Percentiles rank a stretch among this genome's conserved stretches.
phyloP scores from a whole-genome alignment of 768 basidiomycete genomes.

The Trametes villosa region DNA sequence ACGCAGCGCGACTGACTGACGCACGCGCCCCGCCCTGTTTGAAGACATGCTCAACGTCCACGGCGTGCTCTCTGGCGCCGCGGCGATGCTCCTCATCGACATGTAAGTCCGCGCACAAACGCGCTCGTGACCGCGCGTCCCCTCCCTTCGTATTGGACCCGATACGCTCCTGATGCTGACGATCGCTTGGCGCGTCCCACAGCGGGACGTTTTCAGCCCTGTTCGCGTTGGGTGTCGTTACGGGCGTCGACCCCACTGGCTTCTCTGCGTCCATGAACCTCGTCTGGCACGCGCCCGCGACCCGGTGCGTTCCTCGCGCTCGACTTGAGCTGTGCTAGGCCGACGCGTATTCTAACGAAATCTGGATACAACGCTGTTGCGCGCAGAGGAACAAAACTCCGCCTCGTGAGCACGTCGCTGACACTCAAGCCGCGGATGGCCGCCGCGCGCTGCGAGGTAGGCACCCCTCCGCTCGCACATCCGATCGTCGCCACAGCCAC shows the following conservation, averaged over 20 bases:
- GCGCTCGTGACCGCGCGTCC: background rate
- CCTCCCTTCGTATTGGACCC: no score
- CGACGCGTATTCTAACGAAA: no score
- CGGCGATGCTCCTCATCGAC: conserved; percentile 27
- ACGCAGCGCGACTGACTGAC: background rate
- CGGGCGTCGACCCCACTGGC: conserved; percentile 22
- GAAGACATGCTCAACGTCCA: conserved; percentile 36
- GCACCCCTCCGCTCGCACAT: background rate
- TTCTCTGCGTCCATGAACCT: conserved; percentile 29
- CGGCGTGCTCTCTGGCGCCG: conserved; percentile 28
- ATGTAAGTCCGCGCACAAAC: conserved; percentile 23
- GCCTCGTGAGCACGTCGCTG: conserved; percentile 27
- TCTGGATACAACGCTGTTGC: background rate
- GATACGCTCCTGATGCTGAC: background rate
- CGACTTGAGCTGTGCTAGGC: no score
- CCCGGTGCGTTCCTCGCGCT: conserved; percentile 26
- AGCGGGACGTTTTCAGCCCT: conserved; percentile 30
- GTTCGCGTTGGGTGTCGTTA: conserved; percentile 22
- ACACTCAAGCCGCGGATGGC: conserved; percentile 20
- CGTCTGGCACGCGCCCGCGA: conserved; percentile 27
- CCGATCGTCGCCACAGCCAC: background rate
- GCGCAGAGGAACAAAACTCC: conserved; percentile 26
- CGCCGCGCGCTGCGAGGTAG: conserved; percentile 29
- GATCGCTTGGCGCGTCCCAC: background rate
- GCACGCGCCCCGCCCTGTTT: background rate